Evolutionary conservation across 2,329 filamentous ascomycete species (phyloP), one percentile per base, ranked within the genome.

Genomic region (Sclerotinia minor): DNA sequence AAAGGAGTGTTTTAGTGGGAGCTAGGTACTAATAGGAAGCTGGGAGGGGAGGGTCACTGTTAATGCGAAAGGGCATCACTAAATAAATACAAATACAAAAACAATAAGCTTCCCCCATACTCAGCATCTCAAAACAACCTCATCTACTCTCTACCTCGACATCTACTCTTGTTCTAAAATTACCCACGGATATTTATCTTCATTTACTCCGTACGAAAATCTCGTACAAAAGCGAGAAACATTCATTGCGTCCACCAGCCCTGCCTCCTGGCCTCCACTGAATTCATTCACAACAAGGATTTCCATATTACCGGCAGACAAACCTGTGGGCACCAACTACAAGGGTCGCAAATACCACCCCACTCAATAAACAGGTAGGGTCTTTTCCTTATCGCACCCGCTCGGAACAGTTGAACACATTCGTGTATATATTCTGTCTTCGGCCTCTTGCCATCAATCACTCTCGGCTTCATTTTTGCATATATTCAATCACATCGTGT

Each of bases 261-360:
- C 29, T 11, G 17, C 19, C 24, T 32, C 32, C 41, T 9, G 41
- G 3, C 21, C 7, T 60, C 44, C 29, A 61, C 44, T 35, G 11
- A 55, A 32, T 21, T 29, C 26, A 61, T 61, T 15, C 21, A 21
- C 21, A 61, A 32, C 58, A n/a, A 49, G 58, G 58, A 49, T 61
- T 41, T 24, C 58, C 19, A 60, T 26, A 60, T 49, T 61, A 49
- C 58, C 44, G 29, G 49, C 21, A 61, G 44, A 50, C 29, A 55
- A n/a, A 61, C 38, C 38, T 41, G 38, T 41, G 38, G 38, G 38
- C 38, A 41, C 29, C 29, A 50, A 50, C 59, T 50, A 63, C 59
- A 63, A 63, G 59, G 59, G 45, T 50, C 32, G 45, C 8, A 8
- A 50, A 50, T 50, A 50, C 15, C 29, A 50, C 59, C 45, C 45